Evolutionary conservation across 768 basidiomycete species (phyloP).

Genomic region (Crassisporium funariophilum): DNA sequence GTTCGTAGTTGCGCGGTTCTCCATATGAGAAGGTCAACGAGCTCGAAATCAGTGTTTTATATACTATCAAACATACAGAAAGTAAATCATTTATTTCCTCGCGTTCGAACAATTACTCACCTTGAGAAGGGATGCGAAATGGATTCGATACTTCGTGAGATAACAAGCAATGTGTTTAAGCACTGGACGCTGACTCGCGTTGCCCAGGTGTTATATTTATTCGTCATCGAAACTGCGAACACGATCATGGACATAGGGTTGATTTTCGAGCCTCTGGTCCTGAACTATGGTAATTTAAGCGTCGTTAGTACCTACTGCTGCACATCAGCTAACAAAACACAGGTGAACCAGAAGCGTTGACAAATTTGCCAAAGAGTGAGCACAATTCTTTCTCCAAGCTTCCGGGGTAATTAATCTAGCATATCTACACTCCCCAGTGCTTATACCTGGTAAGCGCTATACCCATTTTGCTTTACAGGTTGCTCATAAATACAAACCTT

Average conservation of each 20-base stretch:
- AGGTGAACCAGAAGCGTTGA: conserved; percentile 23
- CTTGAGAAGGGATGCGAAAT: conserved; percentile 33
- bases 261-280: conserved; percentile 41
- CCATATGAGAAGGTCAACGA: no score
- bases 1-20: no score
- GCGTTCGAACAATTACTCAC: not conserved
- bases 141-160: conserved; percentile 37
- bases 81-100: conserved; percentile 16
- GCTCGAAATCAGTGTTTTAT: conserved; percentile 37
- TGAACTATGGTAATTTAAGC: conserved; percentile 33
- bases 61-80: conserved; percentile 39
- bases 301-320: not conserved
- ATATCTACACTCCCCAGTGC: not conserved
- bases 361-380: conserved; percentile 31
- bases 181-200: not conserved
- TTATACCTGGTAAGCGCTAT: conserved; percentile 6
- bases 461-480: not conserved
- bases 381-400: not conserved
- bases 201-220: conserved; percentile 34
- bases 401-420: not conserved
- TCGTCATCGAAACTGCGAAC: conserved; percentile 38
- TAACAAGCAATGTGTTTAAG: not conserved
- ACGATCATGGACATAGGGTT: conserved; percentile 37
- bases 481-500: not conserved
- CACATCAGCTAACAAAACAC: not conserved